Evolutionary conservation across 305 asterid species (phyloP).

Genomic region (Ajuga reptans): DNA sequence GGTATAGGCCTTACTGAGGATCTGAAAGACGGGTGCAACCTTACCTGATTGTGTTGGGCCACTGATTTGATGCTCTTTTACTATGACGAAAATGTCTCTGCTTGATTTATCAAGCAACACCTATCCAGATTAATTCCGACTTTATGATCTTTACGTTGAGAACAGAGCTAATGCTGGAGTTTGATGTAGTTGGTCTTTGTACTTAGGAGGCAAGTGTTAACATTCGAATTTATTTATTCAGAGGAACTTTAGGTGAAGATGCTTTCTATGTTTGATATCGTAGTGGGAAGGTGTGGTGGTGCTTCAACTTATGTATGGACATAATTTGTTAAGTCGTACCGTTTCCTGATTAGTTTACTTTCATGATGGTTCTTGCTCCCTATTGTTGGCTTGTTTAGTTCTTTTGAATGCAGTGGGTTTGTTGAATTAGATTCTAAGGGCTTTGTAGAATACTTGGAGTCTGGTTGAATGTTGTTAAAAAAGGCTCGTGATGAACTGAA

Average conservation of each 20-base stretch:
- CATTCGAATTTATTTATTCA: too few relatives aligned
- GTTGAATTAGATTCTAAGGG: too few relatives aligned
- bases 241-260: background rate
- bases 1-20: conserved; percentile 77
- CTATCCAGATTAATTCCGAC: background rate
- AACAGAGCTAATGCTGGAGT: background rate
- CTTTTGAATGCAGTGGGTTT: too few relatives aligned
- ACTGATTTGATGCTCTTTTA: background rate
- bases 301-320: background rate
- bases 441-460: too few relatives aligned
- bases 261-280: background rate
- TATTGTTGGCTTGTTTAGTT: too few relatives aligned
- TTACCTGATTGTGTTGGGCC: background rate
- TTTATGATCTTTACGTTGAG: background rate
- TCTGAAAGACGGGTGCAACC: background rate
- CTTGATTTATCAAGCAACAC: background rate
- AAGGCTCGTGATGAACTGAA: too few relatives aligned
- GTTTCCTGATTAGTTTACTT: too few relatives aligned
- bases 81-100: background rate
- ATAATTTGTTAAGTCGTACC: background rate
- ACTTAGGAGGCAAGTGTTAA: background rate
- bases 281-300: background rate
- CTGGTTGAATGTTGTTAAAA: too few relatives aligned
- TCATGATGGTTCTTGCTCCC: too few relatives aligned
- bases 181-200: background rate